phyloP scores from a whole-genome alignment of 352 stramenopile genomes.

The Phytopythium sindhum region DNA sequence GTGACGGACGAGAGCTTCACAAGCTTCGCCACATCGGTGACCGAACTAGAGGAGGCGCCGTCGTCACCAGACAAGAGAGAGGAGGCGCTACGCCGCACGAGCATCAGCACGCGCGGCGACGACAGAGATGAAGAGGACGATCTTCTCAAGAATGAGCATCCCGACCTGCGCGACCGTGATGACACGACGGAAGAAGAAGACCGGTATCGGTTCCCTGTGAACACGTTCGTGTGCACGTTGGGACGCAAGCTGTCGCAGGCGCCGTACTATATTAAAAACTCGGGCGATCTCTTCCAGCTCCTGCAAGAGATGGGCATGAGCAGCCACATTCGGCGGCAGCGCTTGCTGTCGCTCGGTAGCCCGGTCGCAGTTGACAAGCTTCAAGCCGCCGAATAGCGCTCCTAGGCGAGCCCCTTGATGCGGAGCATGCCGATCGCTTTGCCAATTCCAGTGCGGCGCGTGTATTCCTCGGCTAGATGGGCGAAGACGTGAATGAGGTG shows the following conservation, averaged over 20 bases:
- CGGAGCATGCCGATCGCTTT: conserved; percentile 75
- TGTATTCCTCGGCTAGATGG: conserved; percentile 65
- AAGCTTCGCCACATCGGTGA: conserved; percentile 11
- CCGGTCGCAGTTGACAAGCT: conserved; percentile 9
- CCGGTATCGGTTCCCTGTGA: conserved; percentile 72
- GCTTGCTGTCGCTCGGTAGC: conserved; percentile 55
- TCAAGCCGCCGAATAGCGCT: conserved; percentile 6
- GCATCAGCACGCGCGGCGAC: conserved; percentile 10
- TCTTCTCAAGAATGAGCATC: background rate
- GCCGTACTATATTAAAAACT: conserved; percentile 88
- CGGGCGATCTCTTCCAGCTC: conserved; percentile 77
- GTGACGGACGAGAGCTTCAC: conserved; percentile 13
- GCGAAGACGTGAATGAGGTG: conserved; percentile 10
- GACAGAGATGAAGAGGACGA: conserved; percentile 13
- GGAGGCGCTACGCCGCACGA: conserved; percentile 1
- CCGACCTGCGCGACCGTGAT: conserved; percentile 11
- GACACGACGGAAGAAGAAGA: conserved; percentile 35
- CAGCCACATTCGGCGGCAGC: conserved; percentile 73
- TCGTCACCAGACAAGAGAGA: conserved; percentile 15
- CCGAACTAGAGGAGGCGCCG: conserved; percentile 14
- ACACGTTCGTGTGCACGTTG: conserved; percentile 84
- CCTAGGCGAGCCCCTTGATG: conserved; percentile 55
- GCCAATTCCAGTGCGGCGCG: conserved; percentile 56
- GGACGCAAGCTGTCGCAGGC: conserved; percentile 79
- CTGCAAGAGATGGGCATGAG: conserved; percentile 84